Evolutionary conservation across 345 rosid genomes (phyloP), one percentile per base, ranked within the genome.

Genomic region (thale cress (Arabidopsis thaliana)): DNA sequence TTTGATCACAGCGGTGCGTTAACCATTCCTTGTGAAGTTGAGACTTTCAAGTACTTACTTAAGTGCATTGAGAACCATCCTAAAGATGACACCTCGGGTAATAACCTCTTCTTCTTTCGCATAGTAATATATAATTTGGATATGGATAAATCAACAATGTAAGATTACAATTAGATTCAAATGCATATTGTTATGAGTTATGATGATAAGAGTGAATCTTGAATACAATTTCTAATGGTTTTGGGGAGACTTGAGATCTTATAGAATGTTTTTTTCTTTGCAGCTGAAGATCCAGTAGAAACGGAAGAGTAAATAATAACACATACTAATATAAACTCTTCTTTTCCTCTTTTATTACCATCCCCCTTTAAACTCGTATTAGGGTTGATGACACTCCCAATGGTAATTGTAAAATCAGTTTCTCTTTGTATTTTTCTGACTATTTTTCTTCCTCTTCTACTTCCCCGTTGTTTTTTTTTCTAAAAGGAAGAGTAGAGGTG

Each of bases 11-110:
- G 78, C 0, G 94, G 96, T 2, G 98, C 85, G 5, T 93, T 89
- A 81, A 93, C 97, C 2, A 83, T 89, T 73, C 98, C 97, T 28
- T 93, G 98, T 28, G 98, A 93, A 84, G 92, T 87, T 10, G 94
- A 93, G 88, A 93, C 96, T 56, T 93, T 93, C 83, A 91, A 93
- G 82, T 91, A 59, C 79, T 88, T 93, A 56, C 84, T 93, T 7
- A 82, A 88, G 62, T 93, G 90, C 90, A 88, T 91, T 66, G 96
- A 93, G 83, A 79, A 72, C 60, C 82, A 86, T 52, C 81, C 80
- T 53, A 87, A 76, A 13, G 83, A 84, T 38, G 84, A 84, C 36
- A 68, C 45, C 64, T 23, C 85, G 6, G 73, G 78, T 74, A 66
- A 44, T 70, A 34, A 20, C 2, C 45, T 33, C 4, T 10, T 49